Conservation (phyloP, 768 basidiomycete species). For the Plicaturopsis crispa region DNA sequence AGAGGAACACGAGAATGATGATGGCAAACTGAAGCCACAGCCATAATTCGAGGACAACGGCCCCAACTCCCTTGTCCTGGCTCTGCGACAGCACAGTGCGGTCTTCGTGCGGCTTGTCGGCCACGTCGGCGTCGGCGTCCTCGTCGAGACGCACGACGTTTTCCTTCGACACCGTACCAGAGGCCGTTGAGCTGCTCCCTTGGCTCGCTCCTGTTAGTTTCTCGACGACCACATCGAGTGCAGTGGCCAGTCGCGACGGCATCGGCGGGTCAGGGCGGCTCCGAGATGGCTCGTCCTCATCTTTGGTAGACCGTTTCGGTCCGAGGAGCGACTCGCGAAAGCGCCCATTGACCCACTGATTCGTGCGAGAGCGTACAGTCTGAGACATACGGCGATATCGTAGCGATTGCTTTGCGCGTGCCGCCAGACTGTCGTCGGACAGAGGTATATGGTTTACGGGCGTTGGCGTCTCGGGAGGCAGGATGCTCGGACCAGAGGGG, state of each 20-base stretch:
- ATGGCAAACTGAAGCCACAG: constrained; percentile 77
- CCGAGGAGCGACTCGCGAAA: constrained; percentile 30
- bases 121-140: too few species aligned
- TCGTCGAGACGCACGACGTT: too few species aligned
- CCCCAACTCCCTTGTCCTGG: not conserved
- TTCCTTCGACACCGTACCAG: not conserved
- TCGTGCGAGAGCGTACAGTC: constrained; percentile 51
- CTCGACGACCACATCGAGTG: constrained; percentile 39
- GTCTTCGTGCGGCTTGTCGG: too few species aligned
- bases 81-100: too few species aligned
- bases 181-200: constrained; percentile 1
- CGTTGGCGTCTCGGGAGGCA: constrained; percentile 5
- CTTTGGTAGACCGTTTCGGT: too few species aligned
- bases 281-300: too few species aligned
- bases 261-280: constrained; percentile 20
- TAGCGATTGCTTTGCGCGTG: constrained; percentile 6
- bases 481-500: constrained; percentile 14
- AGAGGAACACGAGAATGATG: constrained; percentile 71
- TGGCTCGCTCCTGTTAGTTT: constrained; percentile 18
- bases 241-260: constrained; percentile 32
- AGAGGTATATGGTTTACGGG: constrained; percentile 6
- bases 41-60: constrained; percentile 55
- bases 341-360: constrained; percentile 51
- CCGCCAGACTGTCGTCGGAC: constrained; percentile 19
- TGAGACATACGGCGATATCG: constrained; percentile 28